These are phyloP conservation scores for Barnettozyma wickerhamii DNA, from an alignment of 805 yeast species.

Conservation along the genomic window DNA sequence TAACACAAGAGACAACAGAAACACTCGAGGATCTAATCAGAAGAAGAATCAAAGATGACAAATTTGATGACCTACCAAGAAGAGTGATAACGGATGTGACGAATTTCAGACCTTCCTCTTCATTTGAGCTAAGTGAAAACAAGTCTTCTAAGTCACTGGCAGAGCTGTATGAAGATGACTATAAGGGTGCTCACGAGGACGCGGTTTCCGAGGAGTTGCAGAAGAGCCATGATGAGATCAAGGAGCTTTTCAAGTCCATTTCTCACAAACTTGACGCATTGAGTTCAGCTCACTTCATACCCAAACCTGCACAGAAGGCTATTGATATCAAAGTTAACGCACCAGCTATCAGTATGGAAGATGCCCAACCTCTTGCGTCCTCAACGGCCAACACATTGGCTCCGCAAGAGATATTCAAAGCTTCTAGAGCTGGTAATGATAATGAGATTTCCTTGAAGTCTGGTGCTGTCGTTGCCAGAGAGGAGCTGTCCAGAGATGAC, in stretches of 20 bases:
- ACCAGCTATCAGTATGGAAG: conserved; percentile 87
- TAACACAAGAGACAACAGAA: conserved; percentile 85
- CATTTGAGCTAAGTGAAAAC: conserved; percentile 70
- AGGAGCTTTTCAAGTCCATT: conserved; percentile 55
- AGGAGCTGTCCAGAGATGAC: conserved; percentile 79
- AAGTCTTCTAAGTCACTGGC: conserved; percentile 88
- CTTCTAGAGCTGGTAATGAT: conserved; percentile 39
- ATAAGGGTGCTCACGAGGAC: conserved; percentile 45
- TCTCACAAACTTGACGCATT: conserved; percentile 78
- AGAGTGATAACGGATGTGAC: conserved; percentile 64
- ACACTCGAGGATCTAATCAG: conserved; percentile 84
- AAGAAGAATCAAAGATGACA: conserved; percentile 66
- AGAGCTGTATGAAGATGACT: conserved; percentile 87
- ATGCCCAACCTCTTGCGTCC: conserved; percentile 87
- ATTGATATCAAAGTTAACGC: conserved; percentile 80
- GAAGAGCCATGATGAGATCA: conserved; percentile 74
- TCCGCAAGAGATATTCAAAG: conserved; percentile 86
- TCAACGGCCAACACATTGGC: conserved; percentile 75
- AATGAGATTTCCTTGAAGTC: conserved; percentile 68
- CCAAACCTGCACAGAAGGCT: conserved; percentile 79
- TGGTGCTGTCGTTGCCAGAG: conserved; percentile 77
- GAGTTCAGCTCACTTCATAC: conserved; percentile 92
- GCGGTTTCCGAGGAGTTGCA: conserved; percentile 57
- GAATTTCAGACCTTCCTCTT: conserved; percentile 49
- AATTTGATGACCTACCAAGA: conserved; percentile 82